phyloP scores from a whole-genome alignment of 2,329 filamentous ascomycete species.

The Phyllachora maydis region DNA sequence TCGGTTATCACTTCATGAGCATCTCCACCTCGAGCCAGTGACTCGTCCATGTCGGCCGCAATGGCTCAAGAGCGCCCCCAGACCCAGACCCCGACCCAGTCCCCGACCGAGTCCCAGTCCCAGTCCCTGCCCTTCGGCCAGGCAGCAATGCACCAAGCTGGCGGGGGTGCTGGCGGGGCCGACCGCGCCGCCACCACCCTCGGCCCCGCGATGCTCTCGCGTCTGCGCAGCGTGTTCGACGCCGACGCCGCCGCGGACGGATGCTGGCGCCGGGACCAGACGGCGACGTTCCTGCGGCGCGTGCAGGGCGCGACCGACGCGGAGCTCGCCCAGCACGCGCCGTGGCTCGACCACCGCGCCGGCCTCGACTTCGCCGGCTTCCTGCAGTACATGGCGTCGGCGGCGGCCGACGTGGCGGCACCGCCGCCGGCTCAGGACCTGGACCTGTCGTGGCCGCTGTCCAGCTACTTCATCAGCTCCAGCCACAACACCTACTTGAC shows the following conservation, averaged over 20 bases:
- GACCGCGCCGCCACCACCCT: constrained; percentile 18
- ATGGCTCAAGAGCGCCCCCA: no score
- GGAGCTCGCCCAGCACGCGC: constrained; percentile 6
- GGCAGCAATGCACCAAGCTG: constrained; percentile 19
- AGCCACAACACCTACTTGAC: constrained; percentile 91
- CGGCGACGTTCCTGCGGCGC: constrained; percentile 21
- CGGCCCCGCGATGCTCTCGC: constrained; percentile 15
- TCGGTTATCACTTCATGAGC: no score
- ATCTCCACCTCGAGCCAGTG: no score
- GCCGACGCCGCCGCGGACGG: constrained; percentile 17
- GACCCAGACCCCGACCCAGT: no score
- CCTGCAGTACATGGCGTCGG: constrained; percentile 33
- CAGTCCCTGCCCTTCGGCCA: constrained; percentile 3
- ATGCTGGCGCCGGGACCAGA: constrained; percentile 23
- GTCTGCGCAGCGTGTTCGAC: constrained; percentile 25
- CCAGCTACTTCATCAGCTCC: constrained; percentile 84
- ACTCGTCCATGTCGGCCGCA: no score
- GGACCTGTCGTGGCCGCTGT: constrained; percentile 62
- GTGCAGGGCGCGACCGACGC: constrained; percentile 20
- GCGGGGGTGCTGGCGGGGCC: constrained; percentile 23
- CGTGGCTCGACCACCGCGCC: constrained; percentile 8
- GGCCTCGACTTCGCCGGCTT: constrained; percentile 28
- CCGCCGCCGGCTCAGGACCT: constrained; percentile 20
- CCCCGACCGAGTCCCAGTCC: no score
- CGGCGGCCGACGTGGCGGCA: constrained; percentile 18